A percentile compares a stretch with the other conserved stretches of the same genome.
phyloP scores from a whole-genome alignment of 371 early-diverging fungal species.

The Polyrhizophydium stewartii region DNA sequence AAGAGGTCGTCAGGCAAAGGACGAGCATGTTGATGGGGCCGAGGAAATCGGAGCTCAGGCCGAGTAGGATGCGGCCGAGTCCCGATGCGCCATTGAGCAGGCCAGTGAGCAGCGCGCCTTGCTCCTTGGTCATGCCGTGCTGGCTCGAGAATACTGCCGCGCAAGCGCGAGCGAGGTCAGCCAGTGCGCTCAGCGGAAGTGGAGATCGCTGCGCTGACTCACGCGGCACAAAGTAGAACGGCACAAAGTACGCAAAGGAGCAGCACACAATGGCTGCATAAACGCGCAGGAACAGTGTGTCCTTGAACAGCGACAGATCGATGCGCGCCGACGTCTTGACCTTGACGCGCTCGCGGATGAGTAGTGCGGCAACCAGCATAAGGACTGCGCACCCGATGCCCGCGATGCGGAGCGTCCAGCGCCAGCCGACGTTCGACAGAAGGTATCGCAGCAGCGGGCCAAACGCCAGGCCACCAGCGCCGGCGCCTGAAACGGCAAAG shows the following conservation, averaged over 20 bases:
- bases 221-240: constrained; percentile 53
- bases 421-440: constrained; percentile 50
- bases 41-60: constrained; percentile 51
- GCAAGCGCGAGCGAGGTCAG: neutral
- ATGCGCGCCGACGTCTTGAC: neutral
- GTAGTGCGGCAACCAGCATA: neutral
- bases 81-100: constrained; percentile 57
- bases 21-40: constrained; percentile 57
- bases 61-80: constrained; percentile 61
- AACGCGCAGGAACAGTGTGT: constrained; percentile 5
- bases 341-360: neutral
- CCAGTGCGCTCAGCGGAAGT: neutral
- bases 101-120: constrained; percentile 49
- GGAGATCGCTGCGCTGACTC: neutral
- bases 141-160: constrained; percentile 28
- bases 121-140: constrained; percentile 29
- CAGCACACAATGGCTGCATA: constrained; percentile 27
- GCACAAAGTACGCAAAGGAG: constrained; percentile 55
- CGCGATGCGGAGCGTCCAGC: constrained; percentile 51
- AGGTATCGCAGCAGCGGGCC: constrained; percentile 59
- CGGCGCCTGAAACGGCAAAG: constrained; percentile 66
- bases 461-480: constrained; percentile 72
- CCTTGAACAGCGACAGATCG: constrained; percentile 1
- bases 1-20: constrained; percentile 39
- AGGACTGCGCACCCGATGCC: constrained; percentile 13